phyloP scores from a whole-genome alignment of 805 yeast species.

The Wickerhamiella nectarea region DNA sequence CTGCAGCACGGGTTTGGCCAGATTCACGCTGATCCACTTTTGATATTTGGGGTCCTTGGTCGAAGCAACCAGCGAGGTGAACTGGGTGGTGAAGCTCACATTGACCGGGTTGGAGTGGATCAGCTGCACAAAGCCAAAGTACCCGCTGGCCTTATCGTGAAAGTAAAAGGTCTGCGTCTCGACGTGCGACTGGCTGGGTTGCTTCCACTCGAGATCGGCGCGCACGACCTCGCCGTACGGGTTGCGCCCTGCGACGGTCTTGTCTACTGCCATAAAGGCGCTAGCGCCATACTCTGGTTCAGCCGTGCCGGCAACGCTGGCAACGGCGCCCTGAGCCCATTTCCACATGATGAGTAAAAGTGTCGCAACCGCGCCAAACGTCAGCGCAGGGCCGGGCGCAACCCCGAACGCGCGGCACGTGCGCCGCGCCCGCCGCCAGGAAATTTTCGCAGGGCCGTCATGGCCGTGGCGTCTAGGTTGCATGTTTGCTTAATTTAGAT shows the following conservation, averaged over 20 bases:
- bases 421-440: too few species aligned
- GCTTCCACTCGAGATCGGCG: slow-evolving; percentile 64
- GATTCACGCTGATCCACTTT: slow-evolving; percentile 85
- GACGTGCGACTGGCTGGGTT: slow-evolving; percentile 73
- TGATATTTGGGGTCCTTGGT: slow-evolving; percentile 35
- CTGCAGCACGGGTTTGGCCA: slow-evolving; percentile 66
- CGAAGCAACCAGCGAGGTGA: slow-evolving; percentile 69
- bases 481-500: too few species aligned
- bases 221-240: slow-evolving; percentile 44
- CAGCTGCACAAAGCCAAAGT: slow-evolving; percentile 81
- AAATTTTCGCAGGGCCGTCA: too few species aligned
- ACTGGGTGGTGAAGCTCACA: slow-evolving; percentile 70
- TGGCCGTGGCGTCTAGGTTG: too few species aligned
- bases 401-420: too few species aligned
- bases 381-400: too few species aligned
- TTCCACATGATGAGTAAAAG: slow-evolving; percentile 18
- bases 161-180: slow-evolving; percentile 93
- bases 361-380: too few species aligned
- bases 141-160: slow-evolving; percentile 44
- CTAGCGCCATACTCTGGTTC: slow-evolving; percentile 95
- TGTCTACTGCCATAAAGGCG: slow-evolving; percentile 75
- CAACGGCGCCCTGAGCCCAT: slow-evolving; percentile 25
- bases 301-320: slow-evolving; percentile 94
- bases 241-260: slow-evolving; percentile 40
- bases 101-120: slow-evolving; percentile 89